Evolutionary conservation across 2,329 filamentous ascomycete genomes (phyloP).

Genomic region (Exophiala viscosa): DNA sequence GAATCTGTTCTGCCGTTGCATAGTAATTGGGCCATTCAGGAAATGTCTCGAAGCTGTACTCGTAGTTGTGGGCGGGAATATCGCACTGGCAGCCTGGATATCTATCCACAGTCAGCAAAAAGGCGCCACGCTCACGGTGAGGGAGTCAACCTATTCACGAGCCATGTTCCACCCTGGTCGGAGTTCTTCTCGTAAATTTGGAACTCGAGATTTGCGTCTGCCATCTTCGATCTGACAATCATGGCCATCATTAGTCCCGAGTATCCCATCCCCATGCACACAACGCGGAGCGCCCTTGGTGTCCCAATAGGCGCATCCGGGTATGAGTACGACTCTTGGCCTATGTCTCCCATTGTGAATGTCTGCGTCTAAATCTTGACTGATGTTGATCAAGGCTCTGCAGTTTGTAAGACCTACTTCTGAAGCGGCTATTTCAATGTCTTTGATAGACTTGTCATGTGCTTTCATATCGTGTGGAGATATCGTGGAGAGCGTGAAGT

Average conservation of each 20-base stretch:
- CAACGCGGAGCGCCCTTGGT: too few species aligned
- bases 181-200: conserved; percentile 19
- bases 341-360: too few species aligned
- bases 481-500: too few species aligned
- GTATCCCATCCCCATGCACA: conserved; percentile 23
- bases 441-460: too few species aligned
- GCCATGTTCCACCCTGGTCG: conserved; percentile 5
- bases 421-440: too few species aligned
- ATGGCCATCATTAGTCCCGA: conserved; percentile 31
- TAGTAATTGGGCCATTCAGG: conserved; percentile 18
- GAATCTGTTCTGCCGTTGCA: conserved; percentile 16
- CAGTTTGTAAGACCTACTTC: too few species aligned
- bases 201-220: conserved; percentile 4
- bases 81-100: neutral
- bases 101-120: neutral
- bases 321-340: too few species aligned
- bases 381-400: too few species aligned
- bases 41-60: conserved; percentile 9
- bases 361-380: too few species aligned
- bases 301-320: too few species aligned
- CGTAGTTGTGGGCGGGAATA: conserved; percentile 24
- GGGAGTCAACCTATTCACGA: neutral
- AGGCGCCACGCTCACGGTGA: neutral
- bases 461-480: too few species aligned
- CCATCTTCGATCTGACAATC: neutral